A percentile compares a stretch with the other conserved stretches of the same genome.
Evolutionary conservation across 805 yeast genomes (phyloP).

Genomic region (Wickerhamomyces bovis): DNA sequence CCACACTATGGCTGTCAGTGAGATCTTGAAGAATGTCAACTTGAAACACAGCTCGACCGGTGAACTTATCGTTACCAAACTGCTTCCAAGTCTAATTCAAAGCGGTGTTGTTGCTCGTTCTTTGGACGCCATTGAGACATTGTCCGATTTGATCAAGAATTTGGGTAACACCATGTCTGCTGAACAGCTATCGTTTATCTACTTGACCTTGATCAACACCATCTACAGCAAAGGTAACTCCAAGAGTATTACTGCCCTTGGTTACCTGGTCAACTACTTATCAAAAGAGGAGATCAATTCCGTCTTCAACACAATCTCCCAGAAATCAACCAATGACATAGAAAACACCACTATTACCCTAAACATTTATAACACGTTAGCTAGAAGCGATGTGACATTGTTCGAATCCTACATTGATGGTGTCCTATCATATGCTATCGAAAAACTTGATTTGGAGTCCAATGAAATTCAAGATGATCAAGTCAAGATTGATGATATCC

Average conservation of each 20-base stretch:
- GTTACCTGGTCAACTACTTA: slow-evolving; percentile 31
- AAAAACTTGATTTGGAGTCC: slow-evolving; percentile 24
- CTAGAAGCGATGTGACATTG: slow-evolving; percentile 24
- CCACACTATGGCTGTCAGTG: slow-evolving; percentile 24
- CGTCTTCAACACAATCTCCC: slow-evolving; percentile 16
- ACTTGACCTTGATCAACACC: slow-evolving; percentile 28
- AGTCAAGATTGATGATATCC: slow-evolving; percentile 37
- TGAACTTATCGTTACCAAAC: slow-evolving; percentile 27
- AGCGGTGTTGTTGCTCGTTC: slow-evolving; percentile 27
- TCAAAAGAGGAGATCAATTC: slow-evolving; percentile 21
- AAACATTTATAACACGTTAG: slow-evolving; percentile 20
- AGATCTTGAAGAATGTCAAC: slow-evolving; percentile 21
- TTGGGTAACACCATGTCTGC: slow-evolving; percentile 37
- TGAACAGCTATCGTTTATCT: slow-evolving; percentile 28
- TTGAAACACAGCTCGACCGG: slow-evolving; percentile 20
- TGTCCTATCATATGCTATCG: slow-evolving; percentile 19
- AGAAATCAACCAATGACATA: slow-evolving; percentile 14
- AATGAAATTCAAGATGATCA: slow-evolving; percentile 33
- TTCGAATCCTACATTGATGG: slow-evolving; percentile 17
- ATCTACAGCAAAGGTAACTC: slow-evolving; percentile 39
- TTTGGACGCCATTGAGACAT: slow-evolving; percentile 56
- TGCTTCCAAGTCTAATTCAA: slow-evolving; percentile 34
- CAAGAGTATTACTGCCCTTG: slow-evolving; percentile 44
- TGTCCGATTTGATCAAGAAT: slow-evolving; percentile 48
- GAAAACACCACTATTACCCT: slow-evolving; percentile 17